These are phyloP conservation scores for Volutella citrinella DNA, from an alignment of 2,329 filamentous ascomycete species.

Conservation along the genomic window DNA sequence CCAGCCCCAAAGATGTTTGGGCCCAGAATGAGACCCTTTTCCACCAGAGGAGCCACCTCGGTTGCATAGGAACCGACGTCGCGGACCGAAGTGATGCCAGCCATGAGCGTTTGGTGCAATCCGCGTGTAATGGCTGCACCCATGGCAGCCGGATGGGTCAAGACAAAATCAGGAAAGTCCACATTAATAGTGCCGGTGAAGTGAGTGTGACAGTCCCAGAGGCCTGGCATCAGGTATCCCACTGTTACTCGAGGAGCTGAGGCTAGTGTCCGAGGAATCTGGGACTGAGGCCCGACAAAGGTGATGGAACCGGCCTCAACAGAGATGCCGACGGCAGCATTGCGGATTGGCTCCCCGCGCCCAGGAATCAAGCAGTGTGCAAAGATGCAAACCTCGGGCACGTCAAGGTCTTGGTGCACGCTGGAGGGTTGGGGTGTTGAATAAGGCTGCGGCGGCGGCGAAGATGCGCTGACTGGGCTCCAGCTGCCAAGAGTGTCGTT, in stretches of 20 bases:
- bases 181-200: conserved; percentile 33
- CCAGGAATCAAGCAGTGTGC: conserved; percentile 1
- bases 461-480: too few relatives aligned
- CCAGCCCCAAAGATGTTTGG: conserved; percentile 48
- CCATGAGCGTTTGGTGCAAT: conserved; percentile 37
- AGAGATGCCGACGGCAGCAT: not conserved
- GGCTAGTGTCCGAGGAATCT: not conserved
- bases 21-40: conserved; percentile 42
- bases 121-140: conserved; percentile 6
- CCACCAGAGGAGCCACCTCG: conserved; percentile 40
- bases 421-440: too few relatives aligned
- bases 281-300: not conserved
- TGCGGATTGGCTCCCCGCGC: conserved; percentile 1
- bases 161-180: not conserved
- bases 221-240: conserved; percentile 45
- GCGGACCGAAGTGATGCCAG: conserved; percentile 49
- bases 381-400: too few relatives aligned
- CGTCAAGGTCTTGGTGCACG: too few relatives aligned
- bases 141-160: conserved; percentile 1
- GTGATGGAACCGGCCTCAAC: not conserved
- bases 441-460: too few relatives aligned
- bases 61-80: conserved; percentile 46
- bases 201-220: conserved; percentile 53
- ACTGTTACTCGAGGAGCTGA: not conserved
- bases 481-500: too few relatives aligned